Percentiles rank a stretch among this genome's conserved stretches.
Conservation (phyloP, 2,329 filamentous ascomycete genomes). For the Pseudocercospora musae region DNA sequence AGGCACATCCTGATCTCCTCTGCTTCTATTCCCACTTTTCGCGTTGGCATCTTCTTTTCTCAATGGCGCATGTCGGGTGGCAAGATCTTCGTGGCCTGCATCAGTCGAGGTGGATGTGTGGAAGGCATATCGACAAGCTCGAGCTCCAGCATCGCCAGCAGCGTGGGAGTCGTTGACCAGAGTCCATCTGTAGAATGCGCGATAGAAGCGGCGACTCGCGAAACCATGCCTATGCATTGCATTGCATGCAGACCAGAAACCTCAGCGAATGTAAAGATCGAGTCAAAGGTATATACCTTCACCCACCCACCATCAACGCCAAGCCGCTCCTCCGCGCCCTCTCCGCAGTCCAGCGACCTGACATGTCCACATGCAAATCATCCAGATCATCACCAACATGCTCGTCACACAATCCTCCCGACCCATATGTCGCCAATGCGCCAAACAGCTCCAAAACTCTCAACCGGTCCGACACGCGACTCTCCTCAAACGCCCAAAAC, state of each 20-base stretch:
- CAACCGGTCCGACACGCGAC: constrained; percentile 74
- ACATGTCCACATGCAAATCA: not conserved
- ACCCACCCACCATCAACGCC: not conserved
- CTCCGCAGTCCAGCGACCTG: not conserved
- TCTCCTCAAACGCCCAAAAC: constrained; percentile 79
- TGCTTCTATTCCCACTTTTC: not conserved
- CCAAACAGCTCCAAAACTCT: constrained; percentile 17
- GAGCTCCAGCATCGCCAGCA: not conserved
- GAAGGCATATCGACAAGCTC: not conserved
- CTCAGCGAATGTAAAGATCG: not conserved
- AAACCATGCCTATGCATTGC: constrained; percentile 7
- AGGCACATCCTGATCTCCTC: not conserved
- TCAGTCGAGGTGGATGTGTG: not conserved
- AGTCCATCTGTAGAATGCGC: constrained; percentile 45
- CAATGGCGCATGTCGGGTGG: not conserved
- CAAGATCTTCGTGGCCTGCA: not conserved
- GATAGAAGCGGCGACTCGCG: constrained; percentile 41
- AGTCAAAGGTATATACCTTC: not conserved
- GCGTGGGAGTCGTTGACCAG: constrained; percentile 22
- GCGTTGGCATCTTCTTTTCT: not conserved
- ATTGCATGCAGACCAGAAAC: not conserved
- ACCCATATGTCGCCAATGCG: constrained; percentile 15
- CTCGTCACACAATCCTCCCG: constrained; percentile 18
- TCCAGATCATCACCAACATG: constrained; percentile 14
- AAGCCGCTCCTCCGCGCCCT: not conserved